phyloP scores from a whole-genome alignment of 2,329 filamentous ascomycete species.

The Nemania abortiva region DNA sequence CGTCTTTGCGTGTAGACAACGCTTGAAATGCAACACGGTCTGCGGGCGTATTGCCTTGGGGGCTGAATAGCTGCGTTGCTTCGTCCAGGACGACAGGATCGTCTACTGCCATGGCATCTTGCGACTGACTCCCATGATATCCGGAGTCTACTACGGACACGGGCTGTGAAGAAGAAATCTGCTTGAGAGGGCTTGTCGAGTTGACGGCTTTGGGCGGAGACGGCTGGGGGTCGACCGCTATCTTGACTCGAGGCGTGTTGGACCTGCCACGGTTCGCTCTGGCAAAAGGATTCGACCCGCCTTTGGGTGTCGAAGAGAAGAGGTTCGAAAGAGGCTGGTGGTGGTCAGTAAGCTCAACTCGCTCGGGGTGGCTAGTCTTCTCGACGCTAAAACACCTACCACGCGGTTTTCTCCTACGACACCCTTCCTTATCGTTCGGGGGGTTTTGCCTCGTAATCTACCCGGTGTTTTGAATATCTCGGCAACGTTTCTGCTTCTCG shows the following conservation, averaged over 20 bases:
- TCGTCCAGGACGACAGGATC: constrained; percentile 40
- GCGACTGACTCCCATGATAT: constrained; percentile 76
- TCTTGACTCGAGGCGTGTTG: constrained; percentile 69
- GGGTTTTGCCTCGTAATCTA: constrained; percentile 84
- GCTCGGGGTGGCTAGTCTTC: constrained; percentile 17
- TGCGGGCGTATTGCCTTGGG: constrained; percentile 35
- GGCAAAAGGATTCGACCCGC: constrained; percentile 66
- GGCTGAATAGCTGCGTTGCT: constrained; percentile 44
- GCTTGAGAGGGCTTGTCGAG: constrained; percentile 53
- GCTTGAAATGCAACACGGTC: constrained; percentile 42
- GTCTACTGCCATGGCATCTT: constrained; percentile 63
- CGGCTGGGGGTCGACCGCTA: constrained; percentile 64
- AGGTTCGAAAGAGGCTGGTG: constrained; percentile 70
- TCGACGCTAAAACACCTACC: constrained; percentile 61
- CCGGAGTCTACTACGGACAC: constrained; percentile 71
- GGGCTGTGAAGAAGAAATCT: constrained; percentile 51
- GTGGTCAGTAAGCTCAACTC: constrained; percentile 34
- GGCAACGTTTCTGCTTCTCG: constrained; percentile 77
- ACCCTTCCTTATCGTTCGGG: constrained; percentile 75
- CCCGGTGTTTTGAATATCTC: constrained; percentile 97
- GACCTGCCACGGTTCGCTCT: constrained; percentile 61
- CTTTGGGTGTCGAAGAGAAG: constrained; percentile 67
- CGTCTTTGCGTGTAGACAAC: constrained; percentile 38
- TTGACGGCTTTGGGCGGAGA: constrained; percentile 51
- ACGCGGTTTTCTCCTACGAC: constrained; percentile 70